Conservation (phyloP, 257 asterid genomes). For the Buddleja alternifolia region DNA sequence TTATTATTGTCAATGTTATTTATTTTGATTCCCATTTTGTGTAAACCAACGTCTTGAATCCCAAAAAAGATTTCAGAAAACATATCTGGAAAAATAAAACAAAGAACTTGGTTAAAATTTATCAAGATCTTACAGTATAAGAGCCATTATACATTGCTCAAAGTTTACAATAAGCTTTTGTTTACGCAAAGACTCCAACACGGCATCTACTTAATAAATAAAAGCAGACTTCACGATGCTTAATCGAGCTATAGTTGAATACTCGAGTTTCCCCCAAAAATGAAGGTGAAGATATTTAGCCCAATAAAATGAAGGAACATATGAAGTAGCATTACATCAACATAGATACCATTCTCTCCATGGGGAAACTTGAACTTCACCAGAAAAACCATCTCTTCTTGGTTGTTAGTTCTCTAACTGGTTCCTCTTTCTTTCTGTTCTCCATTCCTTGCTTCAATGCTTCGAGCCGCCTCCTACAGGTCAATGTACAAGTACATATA, state of each 20-base stretch:
- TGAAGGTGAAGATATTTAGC: not conserved
- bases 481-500: not conserved
- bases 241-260: slow-evolving; percentile 2
- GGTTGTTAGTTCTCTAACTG: slow-evolving; percentile 34
- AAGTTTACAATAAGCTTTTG: not conserved
- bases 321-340: not conserved
- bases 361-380: slow-evolving; percentile 36
- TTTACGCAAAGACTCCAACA: not conserved
- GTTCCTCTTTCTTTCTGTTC: slow-evolving; percentile 53
- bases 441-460: slow-evolving; percentile 83
- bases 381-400: slow-evolving; percentile 79
- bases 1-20: not conserved
- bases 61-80: not conserved
- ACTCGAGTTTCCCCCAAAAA: no score
- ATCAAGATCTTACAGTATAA: not conserved
- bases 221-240: not conserved
- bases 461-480: slow-evolving; percentile 65
- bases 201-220: not conserved
- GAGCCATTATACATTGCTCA: not conserved
- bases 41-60: not conserved
- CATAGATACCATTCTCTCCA: not conserved
- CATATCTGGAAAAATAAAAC: not conserved
- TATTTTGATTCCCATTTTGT: not conserved
- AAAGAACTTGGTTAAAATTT: not conserved
- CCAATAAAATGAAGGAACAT: not conserved